A percentile compares a stretch with the other conserved stretches of the same genome.
Conservation (phyloP, 1,284 basidiomycete species). For the Stereum hirsutum region DNA sequence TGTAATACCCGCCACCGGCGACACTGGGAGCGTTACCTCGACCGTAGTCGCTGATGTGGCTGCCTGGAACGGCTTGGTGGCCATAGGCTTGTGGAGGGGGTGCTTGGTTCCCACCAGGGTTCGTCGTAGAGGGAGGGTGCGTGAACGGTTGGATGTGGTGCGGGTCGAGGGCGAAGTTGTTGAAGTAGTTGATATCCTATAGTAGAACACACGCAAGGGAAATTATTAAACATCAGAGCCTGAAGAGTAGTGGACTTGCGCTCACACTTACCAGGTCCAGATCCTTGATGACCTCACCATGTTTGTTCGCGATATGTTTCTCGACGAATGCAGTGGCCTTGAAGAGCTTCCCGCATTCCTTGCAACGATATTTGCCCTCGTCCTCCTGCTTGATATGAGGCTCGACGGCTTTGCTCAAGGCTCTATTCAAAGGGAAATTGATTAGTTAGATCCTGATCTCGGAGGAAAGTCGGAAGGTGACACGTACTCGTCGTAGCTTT, state of each 20-base stretch:
- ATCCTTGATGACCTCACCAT: conserved; percentile 68
- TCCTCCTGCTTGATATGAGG: conserved; percentile 88
- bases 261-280: conserved; percentile 58
- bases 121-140: conserved; percentile 54
- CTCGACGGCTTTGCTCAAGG: conserved; percentile 70
- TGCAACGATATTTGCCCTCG: conserved; percentile 91
- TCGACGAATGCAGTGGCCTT: conserved; percentile 92
- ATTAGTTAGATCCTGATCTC: conserved; percentile 2
- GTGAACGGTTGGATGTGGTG: conserved; percentile 82
- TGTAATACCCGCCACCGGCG: not conserved
- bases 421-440: conserved; percentile 40
- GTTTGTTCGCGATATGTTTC: conserved; percentile 89
- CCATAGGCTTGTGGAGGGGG: conserved; percentile 76
- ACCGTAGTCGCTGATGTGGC: conserved; percentile 31
- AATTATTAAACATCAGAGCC: not conserved
- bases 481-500: conserved; percentile 80
- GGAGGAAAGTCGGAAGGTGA: conserved; percentile 1
- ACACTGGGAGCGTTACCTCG: conserved; percentile 20
- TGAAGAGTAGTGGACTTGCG: not conserved
- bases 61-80: conserved; percentile 44
- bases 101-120: conserved; percentile 46
- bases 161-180: conserved; percentile 90
- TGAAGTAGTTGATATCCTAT: conserved; percentile 63
- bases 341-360: conserved; percentile 91
- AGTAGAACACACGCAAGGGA: conserved; percentile 5